Conservation (phyloP, 805 yeast genomes). For the Ogataea ramenticola region DNA sequence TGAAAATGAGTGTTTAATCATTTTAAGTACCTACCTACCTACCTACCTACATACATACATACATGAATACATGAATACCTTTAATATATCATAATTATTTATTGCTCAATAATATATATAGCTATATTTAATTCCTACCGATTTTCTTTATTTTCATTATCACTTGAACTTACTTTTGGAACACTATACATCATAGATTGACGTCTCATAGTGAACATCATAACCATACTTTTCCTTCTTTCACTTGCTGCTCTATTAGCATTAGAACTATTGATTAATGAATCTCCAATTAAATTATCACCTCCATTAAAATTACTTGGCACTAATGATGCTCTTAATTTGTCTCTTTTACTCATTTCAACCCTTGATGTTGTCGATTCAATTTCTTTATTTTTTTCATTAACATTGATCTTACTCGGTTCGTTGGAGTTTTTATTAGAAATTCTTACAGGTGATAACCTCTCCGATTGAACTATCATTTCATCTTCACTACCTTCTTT, state of each 20-base stretch:
- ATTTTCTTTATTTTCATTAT: background rate
- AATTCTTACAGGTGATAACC: background rate
- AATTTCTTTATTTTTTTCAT: too few relatives aligned
- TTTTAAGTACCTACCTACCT: too few relatives aligned
- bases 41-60: too few relatives aligned
- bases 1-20: constrained; percentile 91
- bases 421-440: background rate
- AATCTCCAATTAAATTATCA: constrained; percentile 28
- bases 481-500: background rate
- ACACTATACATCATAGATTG: background rate
- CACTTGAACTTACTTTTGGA: background rate
- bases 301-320: constrained; percentile 24
- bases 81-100: too few relatives aligned
- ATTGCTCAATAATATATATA: too few relatives aligned
- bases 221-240: constrained; percentile 1
- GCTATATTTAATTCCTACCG: too few relatives aligned
- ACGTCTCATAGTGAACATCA: background rate
- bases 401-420: too few relatives aligned
- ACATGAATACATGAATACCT: too few relatives aligned
- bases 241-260: background rate
- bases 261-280: constrained; percentile 14
- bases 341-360: background rate
- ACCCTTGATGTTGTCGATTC: too few relatives aligned
- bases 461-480: background rate
- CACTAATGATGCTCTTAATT: background rate